Evolutionary conservation across 805 yeast species (phyloP).

Genomic region (Hanseniaspora pseudoguilliermondii): DNA sequence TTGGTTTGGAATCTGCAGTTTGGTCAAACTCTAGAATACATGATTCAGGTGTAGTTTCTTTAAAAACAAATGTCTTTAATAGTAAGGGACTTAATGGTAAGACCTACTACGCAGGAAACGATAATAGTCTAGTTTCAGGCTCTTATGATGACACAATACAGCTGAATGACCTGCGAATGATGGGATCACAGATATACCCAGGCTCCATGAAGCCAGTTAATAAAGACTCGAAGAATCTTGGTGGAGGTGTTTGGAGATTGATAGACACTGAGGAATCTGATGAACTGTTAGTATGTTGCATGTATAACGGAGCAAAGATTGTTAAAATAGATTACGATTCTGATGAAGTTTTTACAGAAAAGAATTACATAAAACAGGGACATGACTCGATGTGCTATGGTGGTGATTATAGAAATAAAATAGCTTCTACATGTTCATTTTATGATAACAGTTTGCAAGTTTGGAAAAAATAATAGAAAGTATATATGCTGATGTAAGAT

Average conservation of each 20-base stretch:
- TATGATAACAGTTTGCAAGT: slow-evolving; percentile 72
- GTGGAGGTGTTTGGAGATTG: slow-evolving; percentile 95
- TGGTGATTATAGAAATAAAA: slow-evolving; percentile 64
- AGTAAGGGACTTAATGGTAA: slow-evolving; percentile 15
- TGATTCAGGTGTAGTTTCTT: slow-evolving; percentile 83
- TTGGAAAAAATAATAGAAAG: slow-evolving; percentile 36
- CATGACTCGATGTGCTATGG: slow-evolving; percentile 94
- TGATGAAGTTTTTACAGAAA: slow-evolving; percentile 25
- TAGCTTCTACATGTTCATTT: slow-evolving; percentile 75
- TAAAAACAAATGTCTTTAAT: slow-evolving; percentile 36
- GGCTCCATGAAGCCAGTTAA: slow-evolving; percentile 42
- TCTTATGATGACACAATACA: slow-evolving; percentile 78
- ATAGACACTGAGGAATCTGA: slow-evolving; percentile 36
- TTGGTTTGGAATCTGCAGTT: slow-evolving; percentile 21
- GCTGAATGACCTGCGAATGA: slow-evolving; percentile 52
- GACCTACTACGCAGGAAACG: slow-evolving; percentile 19
- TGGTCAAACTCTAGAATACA: slow-evolving; percentile 44
- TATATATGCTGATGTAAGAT: neutral
- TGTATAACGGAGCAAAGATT: slow-evolving; percentile 88
- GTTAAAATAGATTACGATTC: slow-evolving; percentile 30
- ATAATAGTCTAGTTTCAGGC: slow-evolving; percentile 48
- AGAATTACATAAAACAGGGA: slow-evolving; percentile 38
- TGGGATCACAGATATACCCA: slow-evolving; percentile 32
- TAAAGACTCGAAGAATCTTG: slow-evolving; percentile 38
- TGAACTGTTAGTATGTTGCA: slow-evolving; percentile 66